These are phyloP conservation scores for Parathielavia hyrcaniae DNA, from an alignment of 495 filamentous ascomycete genomes.

Conservation along the genomic window DNA sequence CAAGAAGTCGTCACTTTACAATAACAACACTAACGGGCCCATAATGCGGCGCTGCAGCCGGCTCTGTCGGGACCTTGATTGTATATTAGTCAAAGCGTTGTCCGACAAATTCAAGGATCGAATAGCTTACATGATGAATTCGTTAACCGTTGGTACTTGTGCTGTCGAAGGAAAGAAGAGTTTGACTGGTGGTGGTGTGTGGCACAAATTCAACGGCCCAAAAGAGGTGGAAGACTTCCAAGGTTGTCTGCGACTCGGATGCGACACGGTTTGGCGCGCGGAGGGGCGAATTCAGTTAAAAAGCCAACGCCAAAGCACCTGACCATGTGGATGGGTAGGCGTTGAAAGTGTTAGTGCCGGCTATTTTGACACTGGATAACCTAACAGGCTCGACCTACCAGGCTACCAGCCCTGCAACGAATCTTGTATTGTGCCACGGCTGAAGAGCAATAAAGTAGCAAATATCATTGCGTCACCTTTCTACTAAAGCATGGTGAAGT, in stretches of 20 bases:
- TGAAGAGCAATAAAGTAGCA: too few relatives aligned
- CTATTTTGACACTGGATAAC: too few relatives aligned
- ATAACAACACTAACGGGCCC: conserved; percentile 32
- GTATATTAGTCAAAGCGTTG: not conserved
- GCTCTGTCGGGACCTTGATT: conserved; percentile 25
- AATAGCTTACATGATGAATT: conserved; percentile 11
- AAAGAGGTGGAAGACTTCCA: not conserved
- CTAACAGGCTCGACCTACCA: too few relatives aligned
- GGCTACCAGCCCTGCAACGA: too few relatives aligned
- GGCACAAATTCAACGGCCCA: not conserved
- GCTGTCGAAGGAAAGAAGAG: not conserved
- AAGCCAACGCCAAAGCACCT: conserved; percentile 28
- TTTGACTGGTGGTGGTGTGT: not conserved
- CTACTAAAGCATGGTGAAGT: too few relatives aligned
- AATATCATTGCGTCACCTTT: too few relatives aligned
- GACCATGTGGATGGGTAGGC: conserved; percentile 15
- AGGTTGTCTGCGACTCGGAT: too few relatives aligned
- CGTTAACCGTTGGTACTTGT: too few relatives aligned
- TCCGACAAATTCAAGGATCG: not conserved
- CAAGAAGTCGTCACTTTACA: not conserved
- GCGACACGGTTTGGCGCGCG: conserved; percentile 25
- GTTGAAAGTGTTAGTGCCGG: not conserved
- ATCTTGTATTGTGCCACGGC: too few relatives aligned
- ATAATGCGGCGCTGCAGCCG: conserved; percentile 23
- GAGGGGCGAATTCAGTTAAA: conserved; percentile 31